These are phyloP conservation scores for Rubia peregrina DNA, from an alignment of 305 asterid genomes.

Conservation along the genomic window DNA sequence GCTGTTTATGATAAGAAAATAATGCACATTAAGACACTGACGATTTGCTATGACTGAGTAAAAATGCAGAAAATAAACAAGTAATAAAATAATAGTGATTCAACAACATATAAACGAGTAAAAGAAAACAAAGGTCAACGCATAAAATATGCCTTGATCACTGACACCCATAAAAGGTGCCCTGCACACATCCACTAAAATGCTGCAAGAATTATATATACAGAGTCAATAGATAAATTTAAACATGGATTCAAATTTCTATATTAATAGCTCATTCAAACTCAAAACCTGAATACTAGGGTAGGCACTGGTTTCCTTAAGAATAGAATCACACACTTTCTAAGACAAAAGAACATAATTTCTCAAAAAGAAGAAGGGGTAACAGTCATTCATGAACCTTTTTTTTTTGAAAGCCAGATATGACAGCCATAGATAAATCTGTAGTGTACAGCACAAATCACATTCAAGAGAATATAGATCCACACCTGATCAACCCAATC, in stretches of 20 bases:
- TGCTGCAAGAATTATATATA: not conserved
- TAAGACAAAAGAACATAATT: not conserved
- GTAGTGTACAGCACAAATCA: slow-evolving; percentile 3
- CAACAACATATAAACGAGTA: not conserved
- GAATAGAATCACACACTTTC: not conserved
- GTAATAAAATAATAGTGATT: not conserved
- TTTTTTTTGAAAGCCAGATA: not conserved
- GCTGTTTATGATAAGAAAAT: not conserved
- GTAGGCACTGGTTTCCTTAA: not conserved
- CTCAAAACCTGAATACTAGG: not conserved
- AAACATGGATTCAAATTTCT: not conserved
- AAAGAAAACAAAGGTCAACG: not conserved
- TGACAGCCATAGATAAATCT: not conserved
- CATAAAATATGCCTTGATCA: not conserved
- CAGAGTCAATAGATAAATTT: not conserved
- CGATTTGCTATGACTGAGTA: not conserved
- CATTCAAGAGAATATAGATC: slow-evolving; percentile 8
- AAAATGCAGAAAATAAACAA: not conserved
- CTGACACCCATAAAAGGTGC: not conserved
- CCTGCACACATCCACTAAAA: not conserved
- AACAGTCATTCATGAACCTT: not conserved
- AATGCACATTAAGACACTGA: not conserved
- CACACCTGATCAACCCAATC: slow-evolving; percentile 99
- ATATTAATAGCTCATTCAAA: not conserved
- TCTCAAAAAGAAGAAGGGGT: not conserved